These are phyloP conservation scores for Boletus huronensis DNA, from an alignment of 768 basidiomycete species.

Conservation along the genomic window DNA sequence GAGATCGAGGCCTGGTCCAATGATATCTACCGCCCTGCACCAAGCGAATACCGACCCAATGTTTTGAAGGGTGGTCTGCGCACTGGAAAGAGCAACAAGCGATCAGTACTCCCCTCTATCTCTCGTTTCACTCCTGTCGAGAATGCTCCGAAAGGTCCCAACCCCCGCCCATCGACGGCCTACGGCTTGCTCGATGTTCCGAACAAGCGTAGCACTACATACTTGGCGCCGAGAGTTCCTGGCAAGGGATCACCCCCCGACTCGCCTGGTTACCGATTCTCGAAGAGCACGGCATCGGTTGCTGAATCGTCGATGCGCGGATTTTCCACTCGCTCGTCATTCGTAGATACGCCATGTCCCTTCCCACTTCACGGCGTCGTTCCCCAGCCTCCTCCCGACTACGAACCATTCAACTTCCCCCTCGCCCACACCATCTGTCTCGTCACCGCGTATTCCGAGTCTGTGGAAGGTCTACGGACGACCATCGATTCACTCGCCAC, in stretches of 20 bases:
- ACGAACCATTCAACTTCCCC: slow-evolving; percentile 94
- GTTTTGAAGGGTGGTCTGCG: slow-evolving; percentile 69
- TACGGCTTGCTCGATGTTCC: slow-evolving; percentile 65
- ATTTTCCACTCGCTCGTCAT: slow-evolving; percentile 43
- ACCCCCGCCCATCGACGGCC: slow-evolving; percentile 55
- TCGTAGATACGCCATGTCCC: slow-evolving; percentile 75
- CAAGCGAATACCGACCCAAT: slow-evolving; percentile 86
- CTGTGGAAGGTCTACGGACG: slow-evolving; percentile 91
- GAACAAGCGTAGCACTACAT: slow-evolving; percentile 59
- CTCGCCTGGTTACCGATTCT: slow-evolving; percentile 64
- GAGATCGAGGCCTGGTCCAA: slow-evolving; percentile 97
- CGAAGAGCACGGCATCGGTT: slow-evolving; percentile 81
- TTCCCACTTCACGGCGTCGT: slow-evolving; percentile 91
- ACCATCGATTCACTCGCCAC: slow-evolving; percentile 98
- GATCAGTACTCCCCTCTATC: slow-evolving; percentile 60
- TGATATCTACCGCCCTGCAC: slow-evolving; percentile 93
- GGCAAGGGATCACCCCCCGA: slow-evolving; percentile 69
- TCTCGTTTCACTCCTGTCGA: slow-evolving; percentile 78
- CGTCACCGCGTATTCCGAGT: slow-evolving; percentile 98
- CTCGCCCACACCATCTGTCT: slow-evolving; percentile 92
- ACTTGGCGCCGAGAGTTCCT: slow-evolving; percentile 37
- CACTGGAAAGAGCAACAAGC: slow-evolving; percentile 46
- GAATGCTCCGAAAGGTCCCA: slow-evolving; percentile 47
- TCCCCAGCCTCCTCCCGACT: slow-evolving; percentile 87
- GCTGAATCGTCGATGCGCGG: slow-evolving; percentile 37